Conservation (phyloP, 1,284 basidiomycete species). For the Coniferiporia weirii region DNA sequence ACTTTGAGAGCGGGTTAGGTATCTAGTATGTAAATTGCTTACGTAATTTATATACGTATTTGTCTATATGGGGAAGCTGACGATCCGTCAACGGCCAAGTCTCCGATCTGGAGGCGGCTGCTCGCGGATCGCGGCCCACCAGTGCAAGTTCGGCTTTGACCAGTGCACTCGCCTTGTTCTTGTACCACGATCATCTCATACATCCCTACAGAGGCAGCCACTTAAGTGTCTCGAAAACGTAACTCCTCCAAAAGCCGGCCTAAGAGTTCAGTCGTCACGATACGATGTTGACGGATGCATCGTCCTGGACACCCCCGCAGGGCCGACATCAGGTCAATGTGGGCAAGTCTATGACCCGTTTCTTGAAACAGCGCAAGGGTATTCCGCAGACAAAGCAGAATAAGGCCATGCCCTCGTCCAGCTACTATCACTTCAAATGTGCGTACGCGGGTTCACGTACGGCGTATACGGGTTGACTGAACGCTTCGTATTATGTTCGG, state of each 20-base stretch:
- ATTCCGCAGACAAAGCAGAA: slow-evolving; percentile 18
- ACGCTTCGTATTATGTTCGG: not conserved
- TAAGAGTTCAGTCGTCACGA: not conserved
- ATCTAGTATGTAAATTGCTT: no score
- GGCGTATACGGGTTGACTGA: slow-evolving; percentile 4
- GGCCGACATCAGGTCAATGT: slow-evolving; percentile 51
- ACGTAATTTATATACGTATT: no score
- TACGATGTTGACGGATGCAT: slow-evolving; percentile 7
- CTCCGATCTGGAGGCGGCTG: no score
- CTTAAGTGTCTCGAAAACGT: not conserved
- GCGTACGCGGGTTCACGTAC: slow-evolving; percentile 25
- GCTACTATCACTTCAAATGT: slow-evolving; percentile 73
- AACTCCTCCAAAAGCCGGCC: not conserved
- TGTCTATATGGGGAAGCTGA: no score
- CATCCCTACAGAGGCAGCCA: not conserved
- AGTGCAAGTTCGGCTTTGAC: no score
- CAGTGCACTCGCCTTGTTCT: no score
- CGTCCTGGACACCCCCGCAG: slow-evolving; percentile 46
- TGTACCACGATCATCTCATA: no score
- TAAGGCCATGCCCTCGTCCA: slow-evolving; percentile 44
- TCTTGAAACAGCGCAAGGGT: slow-evolving; percentile 57
- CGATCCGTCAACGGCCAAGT: no score
- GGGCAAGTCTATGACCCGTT: slow-evolving; percentile 51
- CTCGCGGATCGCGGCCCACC: no score
- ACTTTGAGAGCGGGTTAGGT: no score